Conservation (phyloP, 2,329 filamentous ascomycete genomes). For the Trichoderma atroviride region DNA sequence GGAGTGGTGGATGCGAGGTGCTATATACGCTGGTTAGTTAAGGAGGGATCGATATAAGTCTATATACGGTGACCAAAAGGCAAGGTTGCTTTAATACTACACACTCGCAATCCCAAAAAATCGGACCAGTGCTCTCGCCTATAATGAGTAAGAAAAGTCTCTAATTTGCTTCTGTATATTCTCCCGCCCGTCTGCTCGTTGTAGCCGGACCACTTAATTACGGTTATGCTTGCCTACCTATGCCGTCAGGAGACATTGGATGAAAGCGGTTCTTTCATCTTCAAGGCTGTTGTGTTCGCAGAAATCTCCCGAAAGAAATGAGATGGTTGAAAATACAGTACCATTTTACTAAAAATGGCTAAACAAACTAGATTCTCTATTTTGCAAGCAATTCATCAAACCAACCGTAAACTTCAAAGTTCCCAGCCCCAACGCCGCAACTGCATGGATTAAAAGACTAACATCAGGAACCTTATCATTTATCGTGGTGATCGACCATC, state of each 20-base stretch:
- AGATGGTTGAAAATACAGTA: not conserved
- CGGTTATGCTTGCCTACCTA: not conserved
- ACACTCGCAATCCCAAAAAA: not conserved
- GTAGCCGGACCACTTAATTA: not conserved
- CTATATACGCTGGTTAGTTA: not conserved
- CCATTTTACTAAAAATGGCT: not conserved
- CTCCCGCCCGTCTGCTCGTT: not conserved
- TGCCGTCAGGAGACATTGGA: not conserved
- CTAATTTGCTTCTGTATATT: not conserved
- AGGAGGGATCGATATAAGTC: not conserved
- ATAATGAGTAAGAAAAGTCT: not conserved
- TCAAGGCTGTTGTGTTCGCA: not conserved
- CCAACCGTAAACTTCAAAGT: not conserved
- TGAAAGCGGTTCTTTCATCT: not conserved
- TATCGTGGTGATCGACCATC: constrained; percentile 46
- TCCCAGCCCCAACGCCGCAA: constrained; percentile 22
- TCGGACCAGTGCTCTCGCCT: not conserved
- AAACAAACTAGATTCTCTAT: constrained; percentile 6
- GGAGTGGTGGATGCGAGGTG: not conserved
- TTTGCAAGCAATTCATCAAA: not conserved
- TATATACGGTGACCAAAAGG: not conserved
- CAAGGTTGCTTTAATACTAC: not conserved
- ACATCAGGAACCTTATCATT: not conserved
- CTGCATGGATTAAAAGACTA: not conserved
- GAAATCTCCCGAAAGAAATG: not conserved